Evolutionary conservation across 1,284 basidiomycete genomes (phyloP).

Genomic region (Rhodotorula sp.): DNA sequence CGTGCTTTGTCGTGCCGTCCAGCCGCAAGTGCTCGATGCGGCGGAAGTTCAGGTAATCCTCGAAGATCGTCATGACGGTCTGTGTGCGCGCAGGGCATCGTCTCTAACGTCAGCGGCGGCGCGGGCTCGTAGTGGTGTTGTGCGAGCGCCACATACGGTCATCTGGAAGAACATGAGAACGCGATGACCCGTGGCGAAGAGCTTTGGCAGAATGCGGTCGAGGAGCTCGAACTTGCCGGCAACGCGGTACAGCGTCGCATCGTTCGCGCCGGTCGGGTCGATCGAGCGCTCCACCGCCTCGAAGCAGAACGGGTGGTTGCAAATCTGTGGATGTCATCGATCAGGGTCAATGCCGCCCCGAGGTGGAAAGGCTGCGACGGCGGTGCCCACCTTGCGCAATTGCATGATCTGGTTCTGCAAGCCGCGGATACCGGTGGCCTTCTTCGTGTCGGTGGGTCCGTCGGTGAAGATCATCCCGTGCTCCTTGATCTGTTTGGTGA

Average conservation of each 20-base stretch:
- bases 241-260: constrained; percentile 74
- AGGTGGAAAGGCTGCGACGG: too few species aligned
- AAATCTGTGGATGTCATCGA: constrained; percentile 59
- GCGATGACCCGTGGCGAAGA: constrained; percentile 87
- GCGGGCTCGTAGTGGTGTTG: too few species aligned
- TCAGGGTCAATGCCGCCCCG: not conserved
- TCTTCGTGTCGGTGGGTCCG: constrained; percentile 35
- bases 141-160: constrained; percentile 59
- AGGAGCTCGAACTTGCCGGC: constrained; percentile 97
- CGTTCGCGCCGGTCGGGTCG: constrained; percentile 78
- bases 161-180: constrained; percentile 99
- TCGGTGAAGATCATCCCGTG: constrained; percentile 74
- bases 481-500: constrained; percentile 98
- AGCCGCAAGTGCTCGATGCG: constrained; percentile 88
- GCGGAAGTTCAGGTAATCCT: constrained; percentile 91
- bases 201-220: constrained; percentile 87
- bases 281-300: constrained; percentile 91
- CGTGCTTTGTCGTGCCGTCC: constrained; percentile 97
- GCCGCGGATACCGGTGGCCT: constrained; percentile 48
- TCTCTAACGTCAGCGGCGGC: constrained; percentile 21
- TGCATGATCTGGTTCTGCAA: constrained; percentile 99
- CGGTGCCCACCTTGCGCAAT: constrained; percentile 65
- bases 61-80: constrained; percentile 98
- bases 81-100: not conserved
- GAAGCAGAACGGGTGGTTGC: constrained; percentile 96